Evolutionary conservation across 345 rosid genomes (phyloP).

Genomic region (Eucalyptus sp.): DNA sequence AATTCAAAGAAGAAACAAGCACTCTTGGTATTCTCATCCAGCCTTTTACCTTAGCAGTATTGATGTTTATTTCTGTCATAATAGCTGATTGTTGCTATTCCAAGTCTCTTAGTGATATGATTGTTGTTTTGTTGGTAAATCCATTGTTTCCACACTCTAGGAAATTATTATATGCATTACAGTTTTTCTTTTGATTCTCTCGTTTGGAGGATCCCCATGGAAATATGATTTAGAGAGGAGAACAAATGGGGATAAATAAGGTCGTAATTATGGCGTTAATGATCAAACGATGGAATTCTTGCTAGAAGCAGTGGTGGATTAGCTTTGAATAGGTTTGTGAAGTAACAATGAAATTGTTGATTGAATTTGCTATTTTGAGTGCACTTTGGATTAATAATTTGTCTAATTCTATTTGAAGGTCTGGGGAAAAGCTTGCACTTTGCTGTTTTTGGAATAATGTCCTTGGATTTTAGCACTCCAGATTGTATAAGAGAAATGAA

Average conservation of each 20-base stretch:
- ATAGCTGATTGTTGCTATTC: not conserved
- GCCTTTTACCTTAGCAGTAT: not conserved
- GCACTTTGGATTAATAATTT: not conserved
- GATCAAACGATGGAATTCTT: not conserved
- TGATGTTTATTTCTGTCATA: not conserved
- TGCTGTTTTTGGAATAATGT: not conserved
- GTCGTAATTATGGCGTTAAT: not conserved
- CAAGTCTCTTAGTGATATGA: not conserved
- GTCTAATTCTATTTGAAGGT: not conserved
- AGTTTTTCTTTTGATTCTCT: not conserved
- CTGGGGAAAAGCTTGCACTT: not conserved
- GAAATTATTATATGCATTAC: not conserved
- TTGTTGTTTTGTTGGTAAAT: not conserved
- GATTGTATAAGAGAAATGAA: not conserved
- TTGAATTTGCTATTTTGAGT: not conserved
- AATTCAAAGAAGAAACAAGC: slow-evolving; percentile 91
- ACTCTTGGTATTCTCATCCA: slow-evolving; percentile 51
- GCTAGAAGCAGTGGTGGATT: not conserved
- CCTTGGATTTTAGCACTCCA: not conserved
- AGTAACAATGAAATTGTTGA: not conserved
- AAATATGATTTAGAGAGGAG: not conserved
- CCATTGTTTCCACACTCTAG: not conserved
- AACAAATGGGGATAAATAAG: not conserved
- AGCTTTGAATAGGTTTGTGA: not conserved
- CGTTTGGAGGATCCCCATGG: not conserved